A percentile compares a stretch with the other conserved stretches of the same genome.
These are phyloP conservation scores for Microglena sp. DNA, from an alignment of 139 green algal species.

Conservation along the genomic window DNA sequence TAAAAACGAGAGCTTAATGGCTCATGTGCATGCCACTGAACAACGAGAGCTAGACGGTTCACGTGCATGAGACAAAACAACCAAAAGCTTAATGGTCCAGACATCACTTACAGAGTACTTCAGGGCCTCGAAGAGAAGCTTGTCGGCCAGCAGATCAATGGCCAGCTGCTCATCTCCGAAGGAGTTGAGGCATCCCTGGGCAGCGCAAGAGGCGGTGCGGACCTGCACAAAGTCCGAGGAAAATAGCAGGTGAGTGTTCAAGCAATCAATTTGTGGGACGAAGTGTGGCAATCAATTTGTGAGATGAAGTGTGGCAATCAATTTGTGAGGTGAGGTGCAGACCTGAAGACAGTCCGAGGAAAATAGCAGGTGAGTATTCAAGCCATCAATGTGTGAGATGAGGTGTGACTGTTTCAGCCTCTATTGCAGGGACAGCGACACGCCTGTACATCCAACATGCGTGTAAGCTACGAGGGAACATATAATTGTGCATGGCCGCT, in stretches of 20 bases:
- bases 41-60: no score
- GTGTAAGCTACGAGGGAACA: no score
- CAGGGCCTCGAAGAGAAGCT: conserved; percentile 87
- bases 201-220: conserved; percentile 78
- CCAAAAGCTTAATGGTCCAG: no score
- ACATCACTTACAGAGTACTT: conserved; percentile 57
- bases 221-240: conserved; percentile 38
- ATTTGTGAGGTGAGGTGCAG: not conserved
- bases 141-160: conserved; percentile 88
- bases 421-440: no score
- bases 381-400: not conserved
- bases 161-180: conserved; percentile 94
- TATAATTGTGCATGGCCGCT: no score
- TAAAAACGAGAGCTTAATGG: no score
- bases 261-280: not conserved
- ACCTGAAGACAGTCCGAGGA: conserved; percentile 20
- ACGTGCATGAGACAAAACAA: no score
- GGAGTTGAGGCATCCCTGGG: conserved; percentile 82
- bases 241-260: not conserved
- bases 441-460: no score
- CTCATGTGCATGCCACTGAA: no score
- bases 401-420: no score
- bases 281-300: no score
- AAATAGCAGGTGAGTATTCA: not conserved
- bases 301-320: not conserved